phyloP scores from a whole-genome alignment of 345 rosid genomes.

The Syzygium jambos region DNA sequence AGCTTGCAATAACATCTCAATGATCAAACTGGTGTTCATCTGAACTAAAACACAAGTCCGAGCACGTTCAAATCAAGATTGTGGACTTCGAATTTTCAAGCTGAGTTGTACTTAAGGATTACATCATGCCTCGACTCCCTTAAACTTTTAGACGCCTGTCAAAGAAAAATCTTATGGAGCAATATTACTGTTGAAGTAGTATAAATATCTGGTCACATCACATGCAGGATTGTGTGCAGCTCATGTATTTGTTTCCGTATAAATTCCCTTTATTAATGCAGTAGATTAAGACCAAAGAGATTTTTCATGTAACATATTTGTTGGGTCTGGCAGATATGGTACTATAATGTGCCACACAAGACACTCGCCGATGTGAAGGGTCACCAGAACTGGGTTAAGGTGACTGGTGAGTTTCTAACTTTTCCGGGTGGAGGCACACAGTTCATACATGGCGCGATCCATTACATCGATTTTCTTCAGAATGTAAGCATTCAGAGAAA shows the following conservation, averaged over 20 bases:
- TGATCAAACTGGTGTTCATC: not conserved
- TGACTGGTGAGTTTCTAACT: slow-evolving; percentile 81
- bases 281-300: not conserved
- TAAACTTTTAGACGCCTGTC: not conserved
- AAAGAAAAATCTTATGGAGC: not conserved
- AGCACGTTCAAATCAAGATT: not conserved
- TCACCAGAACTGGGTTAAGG: slow-evolving; percentile 95
- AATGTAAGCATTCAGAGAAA: slow-evolving; percentile 24
- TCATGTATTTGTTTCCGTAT: not conserved
- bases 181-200: not conserved
- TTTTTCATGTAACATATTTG: not conserved
- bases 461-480: slow-evolving; percentile 75
- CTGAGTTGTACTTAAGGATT: not conserved
- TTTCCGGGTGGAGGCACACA: slow-evolving; percentile 98
- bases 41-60: not conserved
- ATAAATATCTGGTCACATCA: not conserved
- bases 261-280: not conserved
- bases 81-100: not conserved
- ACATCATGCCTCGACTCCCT: not conserved
- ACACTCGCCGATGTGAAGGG: slow-evolving; percentile 76
- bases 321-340: slow-evolving; percentile 64
- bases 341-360: slow-evolving; percentile 81
- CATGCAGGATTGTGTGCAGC: not conserved
- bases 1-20: not conserved
- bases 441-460: slow-evolving; percentile 90